Conservation (phyloP, 2,329 filamentous ascomycete species). For the Pseudocercospora fijiensis region DNA sequence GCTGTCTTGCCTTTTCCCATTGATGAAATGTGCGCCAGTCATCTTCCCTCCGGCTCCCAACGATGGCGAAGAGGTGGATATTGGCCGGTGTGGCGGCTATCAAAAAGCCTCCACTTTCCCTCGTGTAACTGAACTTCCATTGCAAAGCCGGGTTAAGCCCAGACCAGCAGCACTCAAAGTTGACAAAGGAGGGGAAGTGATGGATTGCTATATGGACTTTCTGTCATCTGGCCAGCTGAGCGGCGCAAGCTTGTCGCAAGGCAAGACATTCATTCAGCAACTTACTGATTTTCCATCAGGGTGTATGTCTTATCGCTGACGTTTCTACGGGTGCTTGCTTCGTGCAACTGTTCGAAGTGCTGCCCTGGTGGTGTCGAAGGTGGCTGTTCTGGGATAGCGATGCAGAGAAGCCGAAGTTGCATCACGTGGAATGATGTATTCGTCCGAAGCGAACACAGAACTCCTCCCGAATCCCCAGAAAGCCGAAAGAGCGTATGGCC, state of each 20-base stretch:
- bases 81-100: neutral
- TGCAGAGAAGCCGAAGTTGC: neutral
- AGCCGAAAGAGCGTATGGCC: neutral
- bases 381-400: neutral
- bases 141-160: neutral
- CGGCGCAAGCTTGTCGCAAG: neutral
- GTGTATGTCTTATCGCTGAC: slow-evolving; percentile 51
- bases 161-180: neutral
- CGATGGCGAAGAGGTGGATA: neutral
- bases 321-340: slow-evolving; percentile 48
- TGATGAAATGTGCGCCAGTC: neutral
- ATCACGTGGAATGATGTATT: neutral
- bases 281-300: neutral
- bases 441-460: neutral
- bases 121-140: neutral
- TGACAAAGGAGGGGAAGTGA: neutral
- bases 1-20: neutral
- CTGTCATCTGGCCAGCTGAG: neutral
- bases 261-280: slow-evolving; percentile 29
- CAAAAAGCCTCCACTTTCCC: neutral
- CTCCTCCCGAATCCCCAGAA: too few species aligned
- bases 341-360: neutral
- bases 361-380: slow-evolving; percentile 4
- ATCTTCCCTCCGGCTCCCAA: neutral
- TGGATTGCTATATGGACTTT: neutral